Evolutionary conservation across 2,329 filamentous ascomycete genomes (phyloP), one percentile per base, ranked within the genome.

Genomic region (Niveomyces coronatus): DNA sequence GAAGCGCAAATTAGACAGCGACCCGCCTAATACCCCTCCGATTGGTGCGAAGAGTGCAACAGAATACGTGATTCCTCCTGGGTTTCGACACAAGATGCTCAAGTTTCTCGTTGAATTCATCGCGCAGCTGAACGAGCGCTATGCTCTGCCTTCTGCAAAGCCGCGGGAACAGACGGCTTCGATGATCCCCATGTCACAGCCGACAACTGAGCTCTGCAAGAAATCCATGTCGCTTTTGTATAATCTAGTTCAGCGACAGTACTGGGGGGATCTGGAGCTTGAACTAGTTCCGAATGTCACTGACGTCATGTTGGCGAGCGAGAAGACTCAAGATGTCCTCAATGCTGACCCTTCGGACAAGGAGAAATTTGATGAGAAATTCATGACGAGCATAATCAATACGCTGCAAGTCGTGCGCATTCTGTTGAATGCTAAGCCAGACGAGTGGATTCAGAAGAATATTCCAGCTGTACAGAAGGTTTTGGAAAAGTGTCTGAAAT

Each of bases 51-150:
- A 63, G 9, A 58, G 63, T 7, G 55, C 59, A 43, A 59, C 64
- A 0, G 83, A 87, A 40, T 88, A 84, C 48, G 68, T 74, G 44
- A 79, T 89, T 18, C 75, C 82, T 8, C 56, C 71, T 1, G 57
- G 73, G 1, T 76, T 83, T 38, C 76, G 88, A 15, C 73, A 79
- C 30, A 82, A 86, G 57, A 82, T 98, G 66, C 74, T 95, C 33
- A 95, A 94, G 60, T 98, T 96, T 53, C 73, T 98, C 22, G 84
- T 96, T 20, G 85, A 91, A 44, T 96, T 96, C 59, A 94, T 96
- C 49, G 88, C 87, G 2, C 83, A 86, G 35, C 70, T 95, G 16
- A 82, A 83, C 14, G 91, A 96, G 58, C 77, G 88, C 23, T 95
- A 84, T 55, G 79, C 79, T 15, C 74, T 87, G 16, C 81, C 81